Evolutionary conservation across 495 filamentous ascomycete genomes (phyloP).

Genomic region (Aspergillus funiculosus): DNA sequence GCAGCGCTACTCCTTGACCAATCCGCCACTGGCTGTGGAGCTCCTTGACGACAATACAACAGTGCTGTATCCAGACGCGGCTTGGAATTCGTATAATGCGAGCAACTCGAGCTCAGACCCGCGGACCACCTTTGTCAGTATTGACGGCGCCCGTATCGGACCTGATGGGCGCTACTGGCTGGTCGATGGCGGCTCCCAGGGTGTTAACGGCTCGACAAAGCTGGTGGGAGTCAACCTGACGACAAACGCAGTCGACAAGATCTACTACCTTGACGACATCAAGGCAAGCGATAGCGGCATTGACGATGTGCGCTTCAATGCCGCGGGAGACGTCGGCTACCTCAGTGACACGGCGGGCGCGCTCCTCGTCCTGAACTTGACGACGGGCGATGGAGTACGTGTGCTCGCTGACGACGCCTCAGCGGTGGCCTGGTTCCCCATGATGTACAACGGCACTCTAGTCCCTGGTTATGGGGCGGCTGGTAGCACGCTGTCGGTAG

Average conservation of each 20-base stretch:
- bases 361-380: slow-evolving; percentile 3
- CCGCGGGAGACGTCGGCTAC: background rate
- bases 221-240: slow-evolving; percentile 22
- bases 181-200: slow-evolving; percentile 22
- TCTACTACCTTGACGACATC: slow-evolving; percentile 22
- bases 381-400: background rate
- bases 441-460: slow-evolving; percentile 16
- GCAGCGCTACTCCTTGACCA: slow-evolving; percentile 11
- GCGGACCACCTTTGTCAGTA: slow-evolving; percentile 18
- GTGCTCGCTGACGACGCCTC: slow-evolving; percentile 1
- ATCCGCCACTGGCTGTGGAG: slow-evolving; percentile 8
- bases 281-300: slow-evolving; percentile 16
- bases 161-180: slow-evolving; percentile 27
- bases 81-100: slow-evolving; percentile 25
- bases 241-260: slow-evolving; percentile 21
- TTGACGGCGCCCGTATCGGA: slow-evolving; percentile 25
- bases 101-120: slow-evolving; percentile 17
- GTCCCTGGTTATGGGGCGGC: slow-evolving; percentile 12
- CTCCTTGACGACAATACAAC: slow-evolving; percentile 19
- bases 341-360: slow-evolving; percentile 3
- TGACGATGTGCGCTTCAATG: slow-evolving; percentile 9
- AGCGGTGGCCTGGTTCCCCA: slow-evolving; percentile 11
- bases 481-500: slow-evolving; percentile 18
- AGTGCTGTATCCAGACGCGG: slow-evolving; percentile 20
- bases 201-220: slow-evolving; percentile 22